Evolutionary conservation across 2,329 filamentous ascomycete genomes (phyloP), one percentile per base, ranked within the genome.

Genomic region (Talaromyces sp.): DNA sequence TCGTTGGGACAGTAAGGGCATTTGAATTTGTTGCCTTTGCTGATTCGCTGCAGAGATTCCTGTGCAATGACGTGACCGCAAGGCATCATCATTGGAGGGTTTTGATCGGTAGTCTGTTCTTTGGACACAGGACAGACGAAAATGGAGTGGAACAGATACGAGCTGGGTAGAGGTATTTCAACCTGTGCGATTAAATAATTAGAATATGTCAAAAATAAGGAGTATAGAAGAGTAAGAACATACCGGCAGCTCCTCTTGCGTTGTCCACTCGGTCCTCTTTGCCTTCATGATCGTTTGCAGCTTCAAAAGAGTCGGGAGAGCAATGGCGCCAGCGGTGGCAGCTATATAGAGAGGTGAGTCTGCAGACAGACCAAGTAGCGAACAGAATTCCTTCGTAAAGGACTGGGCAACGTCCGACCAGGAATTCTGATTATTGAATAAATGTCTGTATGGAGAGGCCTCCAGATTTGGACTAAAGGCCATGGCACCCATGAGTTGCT

Each of bases 61-160:
- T 87, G 84, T 19, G 92, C 93, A 62, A 99, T 88, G 57, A 97
- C 93, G 77, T 99, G 95, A 6, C 95, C 93, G 71, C 95, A 99
- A 0, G 91, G 90, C 71, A 99, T 87, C 85, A 97, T 95, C 89
- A 98, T 96, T 1, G 95, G 92, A 11, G 95, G 95, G 73, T 99
- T 99, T 26, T 83, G 78, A 69, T 96, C 92, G 0, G 93, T 99
- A 0, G 90, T 92, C 75, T 99, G 95, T 72, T 97, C 95, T 74
- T 98, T 98, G 69, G 89, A 93, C 5, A 99, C 95, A 0, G 95
- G 95, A 71, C 95, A 99, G 49, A 99, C 95, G 72, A 99, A 99
- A 71, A 99, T 97, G 59, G 90, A 90, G 75, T 99, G 95, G 79
- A 96, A 99, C 57, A 84, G 80, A 70, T 87, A 89, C 6, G 81